phyloP scores from a whole-genome alignment of 2,329 filamentous ascomycete genomes.

The Penicillium sp. region DNA sequence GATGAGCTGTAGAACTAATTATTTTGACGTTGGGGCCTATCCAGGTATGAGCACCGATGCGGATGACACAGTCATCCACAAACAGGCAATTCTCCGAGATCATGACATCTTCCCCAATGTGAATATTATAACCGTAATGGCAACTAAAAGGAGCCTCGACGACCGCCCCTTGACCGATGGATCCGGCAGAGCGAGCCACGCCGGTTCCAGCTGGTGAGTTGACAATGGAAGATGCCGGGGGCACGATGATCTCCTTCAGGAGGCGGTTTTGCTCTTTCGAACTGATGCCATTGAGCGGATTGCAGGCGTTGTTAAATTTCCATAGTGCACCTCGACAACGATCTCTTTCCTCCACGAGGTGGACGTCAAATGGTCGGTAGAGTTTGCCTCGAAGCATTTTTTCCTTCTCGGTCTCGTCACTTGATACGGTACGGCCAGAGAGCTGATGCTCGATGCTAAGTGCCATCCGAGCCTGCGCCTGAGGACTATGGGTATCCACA shows the following conservation, averaged over 20 bases:
- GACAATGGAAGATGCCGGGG: slow-evolving; percentile 25
- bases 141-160: slow-evolving; percentile 89
- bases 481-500: slow-evolving; percentile 42
- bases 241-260: slow-evolving; percentile 40
- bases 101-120: slow-evolving; percentile 77
- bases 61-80: slow-evolving; percentile 79
- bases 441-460: slow-evolving; percentile 43
- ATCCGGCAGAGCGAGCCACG: slow-evolving; percentile 54
- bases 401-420: slow-evolving; percentile 69
- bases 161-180: slow-evolving; percentile 70
- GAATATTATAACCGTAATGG: slow-evolving; percentile 94
- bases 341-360: slow-evolving; percentile 79
- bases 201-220: slow-evolving; percentile 54
- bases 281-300: slow-evolving; percentile 70
- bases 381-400: slow-evolving; percentile 80
- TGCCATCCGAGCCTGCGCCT: slow-evolving; percentile 45
- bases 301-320: slow-evolving; percentile 81
- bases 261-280: slow-evolving; percentile 43
- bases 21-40: slow-evolving; percentile 85
- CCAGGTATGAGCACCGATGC: slow-evolving; percentile 67
- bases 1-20: slow-evolving; percentile 69
- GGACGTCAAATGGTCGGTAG: slow-evolving; percentile 76
- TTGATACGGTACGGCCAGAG: slow-evolving; percentile 41
- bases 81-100: slow-evolving; percentile 83
- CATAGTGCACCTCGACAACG: slow-evolving; percentile 77